phyloP scores from a whole-genome alignment of 495 filamentous ascomycete genomes.

The Talaromyces liani region DNA sequence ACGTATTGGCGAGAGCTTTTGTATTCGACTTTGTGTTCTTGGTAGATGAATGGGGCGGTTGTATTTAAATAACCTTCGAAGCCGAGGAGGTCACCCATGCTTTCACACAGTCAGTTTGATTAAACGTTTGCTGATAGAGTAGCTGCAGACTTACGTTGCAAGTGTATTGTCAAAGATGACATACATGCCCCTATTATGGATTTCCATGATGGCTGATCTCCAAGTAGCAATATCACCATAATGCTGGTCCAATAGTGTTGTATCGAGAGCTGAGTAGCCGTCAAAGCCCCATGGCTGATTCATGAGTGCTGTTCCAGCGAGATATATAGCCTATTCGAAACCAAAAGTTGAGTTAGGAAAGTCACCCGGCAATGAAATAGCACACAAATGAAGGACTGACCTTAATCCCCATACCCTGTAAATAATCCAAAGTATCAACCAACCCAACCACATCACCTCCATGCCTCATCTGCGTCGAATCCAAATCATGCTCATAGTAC shows the following conservation, averaged over 20 bases:
- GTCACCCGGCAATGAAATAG: neutral
- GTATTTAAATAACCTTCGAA: slow-evolving; percentile 60
- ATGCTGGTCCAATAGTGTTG: slow-evolving; percentile 64
- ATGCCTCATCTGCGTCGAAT: slow-evolving; percentile 65
- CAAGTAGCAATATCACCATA: slow-evolving; percentile 57
- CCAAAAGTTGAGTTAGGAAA: slow-evolving; percentile 5
- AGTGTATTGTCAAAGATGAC: slow-evolving; percentile 68
- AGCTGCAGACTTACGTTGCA: slow-evolving; percentile 46
- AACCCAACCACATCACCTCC: slow-evolving; percentile 63
- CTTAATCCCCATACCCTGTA: slow-evolving; percentile 71
- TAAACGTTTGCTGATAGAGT: neutral
- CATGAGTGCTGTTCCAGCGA: slow-evolving; percentile 62
- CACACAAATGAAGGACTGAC: slow-evolving; percentile 19
- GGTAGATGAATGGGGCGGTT: slow-evolving; percentile 51
- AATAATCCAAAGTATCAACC: slow-evolving; percentile 60
- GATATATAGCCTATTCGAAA: slow-evolving; percentile 50
- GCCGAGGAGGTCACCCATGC: slow-evolving; percentile 61
- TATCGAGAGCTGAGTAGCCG: slow-evolving; percentile 60
- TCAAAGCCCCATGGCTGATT: slow-evolving; percentile 67
- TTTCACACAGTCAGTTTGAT: slow-evolving; percentile 7
- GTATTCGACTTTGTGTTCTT: slow-evolving; percentile 53
- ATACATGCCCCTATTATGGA: slow-evolving; percentile 62
- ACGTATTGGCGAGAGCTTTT: slow-evolving; percentile 51
- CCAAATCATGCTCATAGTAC: slow-evolving; percentile 59
- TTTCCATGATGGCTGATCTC: slow-evolving; percentile 56